Evolutionary conservation across 148 eudicot species (phyloP).

Genomic region (Amaranthus palmeri): DNA sequence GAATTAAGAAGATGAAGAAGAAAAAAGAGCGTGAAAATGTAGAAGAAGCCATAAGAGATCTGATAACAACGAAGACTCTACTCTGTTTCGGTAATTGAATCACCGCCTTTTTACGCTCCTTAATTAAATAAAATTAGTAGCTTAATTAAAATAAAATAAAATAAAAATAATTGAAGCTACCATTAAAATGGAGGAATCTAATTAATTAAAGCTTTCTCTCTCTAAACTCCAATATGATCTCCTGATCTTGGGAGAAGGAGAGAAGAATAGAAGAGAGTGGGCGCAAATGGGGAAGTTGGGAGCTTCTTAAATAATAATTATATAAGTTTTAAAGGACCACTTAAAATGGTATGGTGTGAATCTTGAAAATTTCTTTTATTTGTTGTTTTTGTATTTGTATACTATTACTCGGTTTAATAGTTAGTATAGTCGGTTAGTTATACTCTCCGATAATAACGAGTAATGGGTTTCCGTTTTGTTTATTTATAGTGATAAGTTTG

Average conservation of each 20-base stretch:
- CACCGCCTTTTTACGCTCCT: too few species aligned
- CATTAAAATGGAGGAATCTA: background rate
- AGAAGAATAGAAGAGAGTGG: background rate
- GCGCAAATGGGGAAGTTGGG: constrained; percentile 17
- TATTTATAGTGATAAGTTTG: constrained; percentile 10
- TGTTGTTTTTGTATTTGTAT: too few species aligned
- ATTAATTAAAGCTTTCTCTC: too few species aligned
- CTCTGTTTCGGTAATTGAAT: too few species aligned
- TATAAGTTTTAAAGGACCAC: background rate
- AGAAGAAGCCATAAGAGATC: constrained; percentile 14
- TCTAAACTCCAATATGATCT: constrained; percentile 1
- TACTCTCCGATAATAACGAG: too few species aligned
- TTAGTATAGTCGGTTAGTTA: background rate
- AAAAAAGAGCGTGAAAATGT: background rate
- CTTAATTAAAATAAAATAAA: background rate
- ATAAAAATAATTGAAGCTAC: background rate
- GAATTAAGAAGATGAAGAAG: constrained; percentile 12
- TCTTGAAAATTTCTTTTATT: constrained; percentile 11
- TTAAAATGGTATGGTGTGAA: background rate
- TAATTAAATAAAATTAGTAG: too few species aligned
- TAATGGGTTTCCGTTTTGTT: too few species aligned
- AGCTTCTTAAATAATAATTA: background rate
- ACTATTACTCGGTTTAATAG: too few species aligned
- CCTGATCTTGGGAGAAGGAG: background rate
- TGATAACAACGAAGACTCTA: background rate